Evolutionary conservation across 352 stramenopile species (phyloP).

Genomic region (Globisporangium spinosum): DNA sequence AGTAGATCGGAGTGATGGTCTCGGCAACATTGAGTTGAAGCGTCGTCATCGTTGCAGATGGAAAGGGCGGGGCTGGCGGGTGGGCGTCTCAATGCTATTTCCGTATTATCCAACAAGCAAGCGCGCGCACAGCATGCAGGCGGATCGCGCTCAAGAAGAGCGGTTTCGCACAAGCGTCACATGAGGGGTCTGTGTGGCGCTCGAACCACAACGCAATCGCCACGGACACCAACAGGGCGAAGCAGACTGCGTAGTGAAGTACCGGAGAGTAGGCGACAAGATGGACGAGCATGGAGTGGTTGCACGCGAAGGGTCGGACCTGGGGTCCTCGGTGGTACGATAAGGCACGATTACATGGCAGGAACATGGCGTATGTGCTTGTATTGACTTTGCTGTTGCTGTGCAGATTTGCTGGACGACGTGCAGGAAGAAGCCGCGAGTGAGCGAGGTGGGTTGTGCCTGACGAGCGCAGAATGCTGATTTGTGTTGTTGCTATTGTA

Average conservation of each 20-base stretch:
- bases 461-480: background rate
- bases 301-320: background rate
- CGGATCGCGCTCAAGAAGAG: background rate
- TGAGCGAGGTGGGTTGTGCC: constrained; percentile 5
- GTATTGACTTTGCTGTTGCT: background rate
- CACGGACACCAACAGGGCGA: background rate
- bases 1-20: background rate
- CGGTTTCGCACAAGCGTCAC: background rate
- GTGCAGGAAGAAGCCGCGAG: constrained; percentile 8
- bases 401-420: constrained; percentile 15
- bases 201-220: background rate
- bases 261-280: background rate
- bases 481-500: background rate
- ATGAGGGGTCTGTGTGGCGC: background rate
- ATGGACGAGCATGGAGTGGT: background rate
- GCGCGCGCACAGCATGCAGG: background rate
- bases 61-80: background rate
- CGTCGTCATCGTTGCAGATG: background rate
- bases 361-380: background rate
- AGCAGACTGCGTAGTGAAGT: background rate
- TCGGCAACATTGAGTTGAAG: background rate
- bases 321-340: constrained; percentile 7
- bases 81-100: background rate
- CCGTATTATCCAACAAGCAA: background rate
- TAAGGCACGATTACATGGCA: too few relatives aligned